phyloP scores from a whole-genome alignment of 176 grass and related monocot genomes.

The Rhynchospora pubera region DNA sequence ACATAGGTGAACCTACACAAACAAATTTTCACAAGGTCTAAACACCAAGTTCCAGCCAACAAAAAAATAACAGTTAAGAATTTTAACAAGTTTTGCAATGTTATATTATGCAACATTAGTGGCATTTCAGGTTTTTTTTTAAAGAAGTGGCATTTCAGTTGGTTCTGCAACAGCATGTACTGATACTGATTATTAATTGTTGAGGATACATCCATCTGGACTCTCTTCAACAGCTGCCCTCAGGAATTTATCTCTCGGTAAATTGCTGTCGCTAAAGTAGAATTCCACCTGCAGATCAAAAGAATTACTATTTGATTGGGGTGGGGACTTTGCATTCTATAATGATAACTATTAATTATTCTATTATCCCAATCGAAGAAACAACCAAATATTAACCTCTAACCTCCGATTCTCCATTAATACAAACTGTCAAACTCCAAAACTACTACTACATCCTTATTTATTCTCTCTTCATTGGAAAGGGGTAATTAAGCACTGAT shows the following conservation, averaged over 20 bases:
- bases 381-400: background rate
- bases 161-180: background rate
- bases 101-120: background rate
- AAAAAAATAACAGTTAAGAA: slow-evolving; percentile 1
- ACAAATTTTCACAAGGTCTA: background rate
- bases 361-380: background rate
- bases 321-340: too few species aligned
- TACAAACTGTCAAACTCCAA: too few species aligned
- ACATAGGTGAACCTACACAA: background rate
- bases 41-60: background rate
- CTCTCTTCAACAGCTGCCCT: slow-evolving; percentile 51
- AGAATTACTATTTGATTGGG: background rate
- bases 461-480: too few species aligned
- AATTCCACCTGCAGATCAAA: slow-evolving; percentile 62
- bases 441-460: too few species aligned
- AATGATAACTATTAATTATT: too few species aligned
- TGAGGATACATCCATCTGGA: slow-evolving; percentile 52
- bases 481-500: too few species aligned
- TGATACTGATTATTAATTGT: background rate
- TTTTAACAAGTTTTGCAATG: background rate
- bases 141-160: too few species aligned
- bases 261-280: slow-evolving; percentile 93
- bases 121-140: too few species aligned
- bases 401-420: background rate
- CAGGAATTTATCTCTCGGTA: slow-evolving; percentile 70